These are phyloP conservation scores for Cicer pinnatifidum DNA, from an alignment of 306 rosid genomes.

Conservation along the genomic window DNA sequence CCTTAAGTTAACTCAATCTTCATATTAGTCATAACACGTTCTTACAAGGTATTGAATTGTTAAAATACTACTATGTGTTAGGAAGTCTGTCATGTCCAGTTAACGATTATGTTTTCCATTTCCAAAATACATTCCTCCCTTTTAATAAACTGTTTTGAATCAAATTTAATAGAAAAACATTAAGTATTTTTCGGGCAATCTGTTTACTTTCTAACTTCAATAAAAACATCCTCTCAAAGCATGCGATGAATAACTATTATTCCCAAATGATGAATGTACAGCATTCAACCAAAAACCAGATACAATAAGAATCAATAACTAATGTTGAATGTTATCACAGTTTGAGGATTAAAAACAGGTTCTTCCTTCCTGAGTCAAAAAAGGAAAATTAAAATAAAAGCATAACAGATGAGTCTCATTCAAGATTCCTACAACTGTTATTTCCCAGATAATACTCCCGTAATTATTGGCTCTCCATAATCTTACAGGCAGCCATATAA, in stretches of 20 bases:
- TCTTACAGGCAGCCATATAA: constrained; percentile 49
- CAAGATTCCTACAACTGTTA: constrained; percentile 34
- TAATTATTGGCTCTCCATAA: constrained; percentile 39
- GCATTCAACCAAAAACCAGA: constrained; percentile 36
- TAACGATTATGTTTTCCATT: background rate
- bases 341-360: constrained; percentile 28
- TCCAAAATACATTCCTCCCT: background rate
- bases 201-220: background rate
- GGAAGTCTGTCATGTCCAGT: background rate
- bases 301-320: constrained; percentile 35
- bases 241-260: background rate
- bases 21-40: no score
- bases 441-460: constrained; percentile 33
- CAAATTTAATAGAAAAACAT: background rate
- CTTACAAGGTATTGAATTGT: no score
- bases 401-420: constrained; percentile 33
- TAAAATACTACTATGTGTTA: no score
- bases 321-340: constrained; percentile 18
- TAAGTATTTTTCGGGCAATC: background rate
- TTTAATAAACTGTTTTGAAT: background rate
- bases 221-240: background rate
- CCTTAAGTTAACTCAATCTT: no score
- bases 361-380: constrained; percentile 24
- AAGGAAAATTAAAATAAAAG: constrained; percentile 28
- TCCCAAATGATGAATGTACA: constrained; percentile 22